Evolutionary conservation across 495 filamentous ascomycete species (phyloP).

Genomic region (Achaetomiella virescens): DNA sequence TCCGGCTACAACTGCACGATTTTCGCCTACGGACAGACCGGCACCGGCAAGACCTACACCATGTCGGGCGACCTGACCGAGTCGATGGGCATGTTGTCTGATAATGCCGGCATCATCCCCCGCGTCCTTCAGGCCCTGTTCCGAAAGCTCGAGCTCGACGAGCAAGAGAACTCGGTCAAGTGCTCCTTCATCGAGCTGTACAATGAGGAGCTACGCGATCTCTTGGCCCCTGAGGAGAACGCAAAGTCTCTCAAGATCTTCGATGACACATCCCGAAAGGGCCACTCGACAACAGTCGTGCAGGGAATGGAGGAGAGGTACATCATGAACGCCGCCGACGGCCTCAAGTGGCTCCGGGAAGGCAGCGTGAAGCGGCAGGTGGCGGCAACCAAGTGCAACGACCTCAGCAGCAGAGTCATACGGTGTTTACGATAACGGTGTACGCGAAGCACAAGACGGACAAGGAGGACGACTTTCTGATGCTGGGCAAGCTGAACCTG

Average conservation of each 20-base stretch:
- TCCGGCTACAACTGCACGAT: constrained; percentile 97
- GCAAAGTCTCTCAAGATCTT: constrained; percentile 93
- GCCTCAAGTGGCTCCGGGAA: constrained; percentile 79
- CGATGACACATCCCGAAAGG: constrained; percentile 81
- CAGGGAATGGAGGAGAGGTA: constrained; percentile 97
- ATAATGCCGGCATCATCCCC: constrained; percentile 90
- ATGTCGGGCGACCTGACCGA: constrained; percentile 98
- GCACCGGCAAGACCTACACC: constrained; percentile 97
- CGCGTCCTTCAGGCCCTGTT: constrained; percentile 83
- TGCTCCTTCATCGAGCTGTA: constrained; percentile 98
- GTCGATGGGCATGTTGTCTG: constrained; percentile 74
- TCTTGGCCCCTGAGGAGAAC: constrained; percentile 73
- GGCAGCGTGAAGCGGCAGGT: constrained; percentile 93
- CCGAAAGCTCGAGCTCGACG: constrained; percentile 66
- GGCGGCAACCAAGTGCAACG: constrained; percentile 96
- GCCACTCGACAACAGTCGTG: constrained; percentile 70
- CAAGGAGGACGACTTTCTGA: constrained; percentile 79
- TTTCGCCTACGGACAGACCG: constrained; percentile 96
- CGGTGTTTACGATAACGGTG: constrained; percentile 90
- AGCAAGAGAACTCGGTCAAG: constrained; percentile 84
- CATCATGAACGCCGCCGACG: constrained; percentile 76
- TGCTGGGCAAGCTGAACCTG: constrained; percentile 87
- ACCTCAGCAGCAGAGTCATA: constrained; percentile 94
- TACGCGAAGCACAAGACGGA: constrained; percentile 75
- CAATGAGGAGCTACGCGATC: constrained; percentile 90